phyloP scores from a whole-genome alignment of 208 protist species.

The Acanthamoeba castellanii region DNA sequence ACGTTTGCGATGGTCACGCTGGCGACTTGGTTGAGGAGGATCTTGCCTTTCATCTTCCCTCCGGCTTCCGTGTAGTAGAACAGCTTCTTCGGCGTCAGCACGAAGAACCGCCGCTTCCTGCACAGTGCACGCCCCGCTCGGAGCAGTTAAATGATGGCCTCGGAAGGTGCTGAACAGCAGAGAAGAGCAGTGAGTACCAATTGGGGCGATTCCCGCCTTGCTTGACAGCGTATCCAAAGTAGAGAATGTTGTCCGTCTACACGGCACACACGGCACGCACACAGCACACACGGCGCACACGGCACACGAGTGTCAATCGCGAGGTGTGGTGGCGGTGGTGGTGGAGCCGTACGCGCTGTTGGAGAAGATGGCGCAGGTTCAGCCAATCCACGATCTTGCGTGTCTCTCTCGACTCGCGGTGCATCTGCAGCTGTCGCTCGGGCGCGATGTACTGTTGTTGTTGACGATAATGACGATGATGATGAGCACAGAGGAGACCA shows the following conservation, averaged over 20 bases:
- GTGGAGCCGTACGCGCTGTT: neutral
- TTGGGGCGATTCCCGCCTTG: neutral
- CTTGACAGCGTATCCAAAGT: neutral
- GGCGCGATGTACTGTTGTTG: neutral
- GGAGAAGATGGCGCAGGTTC: slow-evolving; percentile 5
- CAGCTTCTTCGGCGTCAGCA: slow-evolving; percentile 17
- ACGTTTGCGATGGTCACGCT: neutral
- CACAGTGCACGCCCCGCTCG: neutral
- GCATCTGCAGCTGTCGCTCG: neutral
- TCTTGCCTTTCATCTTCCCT: slow-evolving; percentile 17
- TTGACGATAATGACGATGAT: too few relatives aligned
- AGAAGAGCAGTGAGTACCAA: neutral
- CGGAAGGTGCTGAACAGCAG: neutral
- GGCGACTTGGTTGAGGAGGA: neutral
- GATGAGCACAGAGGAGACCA: too few relatives aligned
- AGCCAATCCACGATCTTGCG: slow-evolving; percentile 24
- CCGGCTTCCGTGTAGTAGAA: slow-evolving; percentile 31
- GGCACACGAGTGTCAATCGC: neutral
- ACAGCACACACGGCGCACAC: neutral
- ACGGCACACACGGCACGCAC: too few relatives aligned
- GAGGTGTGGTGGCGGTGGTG: too few relatives aligned
- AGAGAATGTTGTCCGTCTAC: slow-evolving; percentile 3
- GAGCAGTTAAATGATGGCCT: too few relatives aligned
- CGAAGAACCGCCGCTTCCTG: slow-evolving; percentile 8
- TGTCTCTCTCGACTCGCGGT: neutral